A percentile compares a stretch with the other conserved stretches of the same genome.
Conservation (phyloP, 306 rosid species). For the Abrus pulchellus region DNA sequence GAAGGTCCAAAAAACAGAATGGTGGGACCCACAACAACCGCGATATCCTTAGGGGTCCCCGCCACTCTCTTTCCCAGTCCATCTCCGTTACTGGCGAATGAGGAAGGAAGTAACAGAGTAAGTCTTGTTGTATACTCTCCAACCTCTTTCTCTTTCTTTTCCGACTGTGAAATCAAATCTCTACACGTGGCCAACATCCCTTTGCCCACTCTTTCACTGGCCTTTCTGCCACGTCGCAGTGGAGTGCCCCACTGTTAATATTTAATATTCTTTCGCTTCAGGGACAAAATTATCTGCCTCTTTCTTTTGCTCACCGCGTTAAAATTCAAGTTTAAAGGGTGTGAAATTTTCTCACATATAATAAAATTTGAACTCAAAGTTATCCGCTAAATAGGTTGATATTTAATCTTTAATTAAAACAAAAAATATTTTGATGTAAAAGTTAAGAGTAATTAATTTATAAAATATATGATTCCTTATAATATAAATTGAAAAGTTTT, state of each 20-base stretch:
- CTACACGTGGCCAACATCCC: constrained; percentile 50
- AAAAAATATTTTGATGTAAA: no score
- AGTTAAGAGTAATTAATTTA: no score
- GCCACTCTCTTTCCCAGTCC: constrained; percentile 36
- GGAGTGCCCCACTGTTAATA: background rate
- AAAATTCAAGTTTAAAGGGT: no score
- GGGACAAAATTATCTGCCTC: no score
- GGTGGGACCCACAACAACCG: constrained; percentile 50
- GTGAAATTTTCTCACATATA: no score
- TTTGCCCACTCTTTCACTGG: constrained; percentile 26
- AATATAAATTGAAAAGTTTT: no score
- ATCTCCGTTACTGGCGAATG: background rate
- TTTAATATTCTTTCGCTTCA: background rate
- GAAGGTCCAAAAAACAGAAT: constrained; percentile 39
- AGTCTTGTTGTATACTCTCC: no score
- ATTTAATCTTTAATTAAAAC: no score
- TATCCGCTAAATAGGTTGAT: no score
- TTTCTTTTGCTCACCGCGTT: no score
- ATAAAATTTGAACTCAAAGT: no score
- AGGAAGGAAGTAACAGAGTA: background rate
- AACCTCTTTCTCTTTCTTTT: constrained; percentile 4
- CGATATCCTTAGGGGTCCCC: constrained; percentile 62
- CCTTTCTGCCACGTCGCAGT: constrained; percentile 42
- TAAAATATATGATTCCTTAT: no score
- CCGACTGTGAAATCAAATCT: constrained; percentile 15